Evolutionary conservation across 202 grass and related monocot species (phyloP), one percentile per base, ranked within the genome.

Genomic region (Panicum virgatum): DNA sequence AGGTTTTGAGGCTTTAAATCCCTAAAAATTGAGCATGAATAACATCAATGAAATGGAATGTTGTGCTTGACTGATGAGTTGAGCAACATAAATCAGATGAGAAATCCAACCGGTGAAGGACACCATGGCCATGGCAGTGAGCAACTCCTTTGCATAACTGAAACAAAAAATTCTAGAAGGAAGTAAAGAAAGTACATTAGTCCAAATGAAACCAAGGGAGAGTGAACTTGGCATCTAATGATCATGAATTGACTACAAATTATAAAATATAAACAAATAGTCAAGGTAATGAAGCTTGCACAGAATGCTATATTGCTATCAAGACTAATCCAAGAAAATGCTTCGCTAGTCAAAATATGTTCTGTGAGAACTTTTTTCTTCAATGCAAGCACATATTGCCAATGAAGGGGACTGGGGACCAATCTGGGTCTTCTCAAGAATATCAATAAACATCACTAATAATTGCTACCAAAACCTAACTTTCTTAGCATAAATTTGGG

Each of bases 1-100:
- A 98, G 86, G 77, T 98, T 98, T 82, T 98, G 96, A 36, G 96
- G 96, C 71, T 96, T 98, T 27, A 96, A 83, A 81, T 98, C 96
- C 80, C 96, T 98, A 63, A 20, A 3, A n/a, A 79, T 74, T 38
- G 47, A 67, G 56, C n/a, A 43, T 12, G 37, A 58, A 60, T 18
- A 23, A 57, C 15, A 72, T 50, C 3, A 34, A 30, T 11, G 12
- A 44, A 77, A 77, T 70, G 44, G 1, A 46, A 16, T 52, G 10
- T 8, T 52, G 5, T 52, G 51, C 67, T 62, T 13, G 0, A 4
- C 16, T 9, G 26, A 66, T 48, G 56, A 58, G 27, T 18, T 29
- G 22, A 59, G 20, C 16, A 83, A 39, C 25, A 27, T 20, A 86
- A 73, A 79, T 2, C 12, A 77, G 52, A 23, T 19, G 0, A 39